Conservation (phyloP, 192 early-diverging fungal species). For the Entophlyctis helioformis region DNA sequence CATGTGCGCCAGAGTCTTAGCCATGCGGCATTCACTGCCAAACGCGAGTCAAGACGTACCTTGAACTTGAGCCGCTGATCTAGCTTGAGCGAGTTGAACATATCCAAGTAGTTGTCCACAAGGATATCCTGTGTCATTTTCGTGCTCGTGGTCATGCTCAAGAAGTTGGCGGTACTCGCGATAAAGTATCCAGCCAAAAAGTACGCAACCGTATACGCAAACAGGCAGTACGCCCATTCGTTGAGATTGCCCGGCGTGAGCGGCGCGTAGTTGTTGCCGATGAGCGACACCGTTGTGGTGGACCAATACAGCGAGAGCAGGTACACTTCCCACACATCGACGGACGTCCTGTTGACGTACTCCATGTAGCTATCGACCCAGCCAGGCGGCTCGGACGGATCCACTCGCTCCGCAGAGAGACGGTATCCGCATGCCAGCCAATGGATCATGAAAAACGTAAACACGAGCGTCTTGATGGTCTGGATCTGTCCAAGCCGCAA, state of each 20-base stretch:
- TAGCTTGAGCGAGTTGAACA: constrained; percentile 34
- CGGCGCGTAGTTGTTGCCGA: constrained; percentile 11
- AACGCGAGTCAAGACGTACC: too few relatives aligned
- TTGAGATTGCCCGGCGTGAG: constrained; percentile 15
- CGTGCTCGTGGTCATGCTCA: constrained; percentile 11
- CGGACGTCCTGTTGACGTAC: constrained; percentile 3
- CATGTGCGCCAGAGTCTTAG: too few relatives aligned
- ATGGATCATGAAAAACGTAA: constrained; percentile 30
- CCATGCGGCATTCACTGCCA: too few relatives aligned
- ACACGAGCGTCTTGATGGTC: constrained; percentile 22
- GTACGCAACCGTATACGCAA: constrained; percentile 26
- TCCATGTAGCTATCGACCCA: constrained; percentile 19
- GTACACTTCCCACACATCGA: constrained; percentile 17
- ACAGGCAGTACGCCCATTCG: constrained; percentile 25
- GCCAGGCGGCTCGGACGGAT: constrained; percentile 19
- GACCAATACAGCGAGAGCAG: constrained; percentile 27
- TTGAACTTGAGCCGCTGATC: constrained; percentile 27
- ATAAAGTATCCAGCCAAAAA: constrained; percentile 28
- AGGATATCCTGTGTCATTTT: constrained; percentile 24
- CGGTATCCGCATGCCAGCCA: constrained; percentile 39
- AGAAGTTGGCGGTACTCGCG: constrained; percentile 17
- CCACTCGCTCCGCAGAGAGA: constrained; percentile 18
- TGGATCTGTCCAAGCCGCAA: constrained; percentile 31
- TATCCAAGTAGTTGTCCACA: constrained; percentile 38
- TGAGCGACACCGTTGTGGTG: constrained; percentile 19